These are phyloP conservation scores for Asterella californica DNA, from an alignment of 225 moss, liverwort and hornwort species.

Conservation along the genomic window DNA sequence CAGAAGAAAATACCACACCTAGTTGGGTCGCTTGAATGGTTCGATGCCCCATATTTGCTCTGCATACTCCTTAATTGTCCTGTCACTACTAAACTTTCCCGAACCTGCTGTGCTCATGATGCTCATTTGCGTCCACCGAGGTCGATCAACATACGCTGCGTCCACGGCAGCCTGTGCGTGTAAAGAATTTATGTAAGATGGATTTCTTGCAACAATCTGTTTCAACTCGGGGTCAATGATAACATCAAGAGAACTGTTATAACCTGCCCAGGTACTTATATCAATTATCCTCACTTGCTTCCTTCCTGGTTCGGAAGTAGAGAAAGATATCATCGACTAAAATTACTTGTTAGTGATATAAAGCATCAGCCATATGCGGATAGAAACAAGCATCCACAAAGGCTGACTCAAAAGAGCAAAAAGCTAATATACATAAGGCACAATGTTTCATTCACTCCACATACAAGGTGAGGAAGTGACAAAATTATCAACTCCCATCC, in stretches of 20 bases:
- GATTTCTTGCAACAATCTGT: background rate
- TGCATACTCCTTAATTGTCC: conserved; percentile 67
- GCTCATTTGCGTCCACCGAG: conserved; percentile 75
- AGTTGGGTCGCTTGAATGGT: conserved; percentile 48
- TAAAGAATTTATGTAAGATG: background rate
- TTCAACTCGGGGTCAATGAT: background rate
- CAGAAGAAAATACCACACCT: background rate
- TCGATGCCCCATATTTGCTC: conserved; percentile 69
- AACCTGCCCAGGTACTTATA: background rate
- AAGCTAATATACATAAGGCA: background rate
- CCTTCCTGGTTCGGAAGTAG: background rate
- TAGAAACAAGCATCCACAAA: background rate
- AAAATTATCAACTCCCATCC: background rate
- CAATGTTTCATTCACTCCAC: background rate
- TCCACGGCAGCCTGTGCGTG: conserved; percentile 64
- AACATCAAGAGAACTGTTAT: background rate
- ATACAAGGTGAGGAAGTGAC: background rate
- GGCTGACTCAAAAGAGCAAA: background rate
- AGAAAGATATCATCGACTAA: background rate
- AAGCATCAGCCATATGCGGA: background rate
- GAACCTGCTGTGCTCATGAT: conserved; percentile 89
- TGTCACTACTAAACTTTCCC: conserved; percentile 83
- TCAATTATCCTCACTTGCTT: background rate
- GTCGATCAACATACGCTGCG: conserved; percentile 61
- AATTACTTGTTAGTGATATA: background rate